These are phyloP conservation scores for Cryptococcus amylolentus DNA, from an alignment of 1,284 basidiomycete species.

Conservation along the genomic window DNA sequence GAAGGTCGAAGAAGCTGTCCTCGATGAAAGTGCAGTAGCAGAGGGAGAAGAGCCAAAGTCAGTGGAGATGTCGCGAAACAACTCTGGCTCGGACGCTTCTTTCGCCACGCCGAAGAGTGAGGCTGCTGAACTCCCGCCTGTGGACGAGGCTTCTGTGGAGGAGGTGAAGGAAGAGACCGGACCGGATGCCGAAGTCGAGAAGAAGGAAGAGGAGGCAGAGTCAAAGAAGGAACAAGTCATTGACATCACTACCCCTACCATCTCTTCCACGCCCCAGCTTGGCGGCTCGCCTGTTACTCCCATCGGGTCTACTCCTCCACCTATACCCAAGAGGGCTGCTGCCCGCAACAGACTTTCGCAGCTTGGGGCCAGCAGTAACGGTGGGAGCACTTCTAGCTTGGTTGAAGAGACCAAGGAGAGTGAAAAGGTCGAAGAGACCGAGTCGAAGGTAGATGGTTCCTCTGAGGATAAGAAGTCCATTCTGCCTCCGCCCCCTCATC, in stretches of 20 bases:
- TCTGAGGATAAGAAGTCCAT: background rate
- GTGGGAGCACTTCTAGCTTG: slow-evolving; percentile 2
- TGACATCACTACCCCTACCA: background rate
- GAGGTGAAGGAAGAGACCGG: background rate
- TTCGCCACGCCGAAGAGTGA: slow-evolving; percentile 15
- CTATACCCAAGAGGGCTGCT: slow-evolving; percentile 31
- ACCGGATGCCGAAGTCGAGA: background rate
- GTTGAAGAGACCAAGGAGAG: background rate
- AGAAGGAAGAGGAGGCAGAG: slow-evolving; percentile 5
- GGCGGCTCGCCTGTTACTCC: no score
- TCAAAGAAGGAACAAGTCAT: slow-evolving; percentile 3
- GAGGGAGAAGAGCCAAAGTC: slow-evolving; percentile 5
- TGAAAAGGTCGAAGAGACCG: background rate
- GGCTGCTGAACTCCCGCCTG: slow-evolving; percentile 7
- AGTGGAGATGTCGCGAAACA: background rate
- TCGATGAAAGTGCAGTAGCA: slow-evolving; percentile 6
- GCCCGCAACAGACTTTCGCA: slow-evolving; percentile 22
- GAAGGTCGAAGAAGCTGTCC: slow-evolving; percentile 6
- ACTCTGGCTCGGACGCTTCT: slow-evolving; percentile 11
- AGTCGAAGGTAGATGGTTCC: background rate
- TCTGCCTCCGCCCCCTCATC: background rate
- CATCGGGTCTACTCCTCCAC: slow-evolving; percentile 22
- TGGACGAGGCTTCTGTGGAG: background rate
- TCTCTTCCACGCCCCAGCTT: background rate
- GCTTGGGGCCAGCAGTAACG: slow-evolving; percentile 5